Conservation (phyloP, 2,329 filamentous ascomycete species). For the Lasiodiplodia citricola region DNA sequence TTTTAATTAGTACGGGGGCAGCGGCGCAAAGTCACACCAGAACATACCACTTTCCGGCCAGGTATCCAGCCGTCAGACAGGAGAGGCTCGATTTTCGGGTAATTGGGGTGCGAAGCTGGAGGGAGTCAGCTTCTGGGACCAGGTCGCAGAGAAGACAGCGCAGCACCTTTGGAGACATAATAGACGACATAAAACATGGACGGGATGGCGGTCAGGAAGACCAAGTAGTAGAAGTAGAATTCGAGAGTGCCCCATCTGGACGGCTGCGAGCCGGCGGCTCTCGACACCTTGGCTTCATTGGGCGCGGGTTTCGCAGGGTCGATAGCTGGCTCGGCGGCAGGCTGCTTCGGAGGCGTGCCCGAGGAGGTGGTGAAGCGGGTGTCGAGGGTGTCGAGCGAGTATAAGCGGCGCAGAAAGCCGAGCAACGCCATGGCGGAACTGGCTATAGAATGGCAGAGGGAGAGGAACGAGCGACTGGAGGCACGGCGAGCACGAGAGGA, state of each 20-base stretch:
- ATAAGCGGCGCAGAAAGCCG: constrained; percentile 59
- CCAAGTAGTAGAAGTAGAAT: constrained; percentile 79
- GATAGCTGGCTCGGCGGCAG: constrained; percentile 40
- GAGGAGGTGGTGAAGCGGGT: constrained; percentile 75
- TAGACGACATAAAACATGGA: constrained; percentile 92
- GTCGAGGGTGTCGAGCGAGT: constrained; percentile 71
- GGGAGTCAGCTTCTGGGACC: constrained; percentile 25
- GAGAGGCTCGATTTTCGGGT: constrained; percentile 71
- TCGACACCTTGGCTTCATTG: constrained; percentile 33
- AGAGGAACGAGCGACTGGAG: background rate
- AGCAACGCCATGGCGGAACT: constrained; percentile 49
- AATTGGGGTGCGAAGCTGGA: constrained; percentile 80
- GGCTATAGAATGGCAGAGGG: constrained; percentile 12
- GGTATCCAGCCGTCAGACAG: constrained; percentile 89
- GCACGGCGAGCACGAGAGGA: background rate
- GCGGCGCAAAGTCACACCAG: background rate
- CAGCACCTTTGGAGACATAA: constrained; percentile 78
- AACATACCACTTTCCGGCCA: constrained; percentile 79
- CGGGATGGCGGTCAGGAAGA: constrained; percentile 71
- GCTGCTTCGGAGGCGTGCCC: constrained; percentile 62
- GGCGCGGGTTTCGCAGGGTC: constrained; percentile 39
- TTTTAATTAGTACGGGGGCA: background rate
- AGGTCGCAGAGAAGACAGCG: background rate
- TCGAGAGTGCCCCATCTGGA: constrained; percentile 87
- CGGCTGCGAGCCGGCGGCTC: constrained; percentile 47